Conservation (phyloP, 2,329 filamentous ascomycete species). For the Trichoderma sp. region DNA sequence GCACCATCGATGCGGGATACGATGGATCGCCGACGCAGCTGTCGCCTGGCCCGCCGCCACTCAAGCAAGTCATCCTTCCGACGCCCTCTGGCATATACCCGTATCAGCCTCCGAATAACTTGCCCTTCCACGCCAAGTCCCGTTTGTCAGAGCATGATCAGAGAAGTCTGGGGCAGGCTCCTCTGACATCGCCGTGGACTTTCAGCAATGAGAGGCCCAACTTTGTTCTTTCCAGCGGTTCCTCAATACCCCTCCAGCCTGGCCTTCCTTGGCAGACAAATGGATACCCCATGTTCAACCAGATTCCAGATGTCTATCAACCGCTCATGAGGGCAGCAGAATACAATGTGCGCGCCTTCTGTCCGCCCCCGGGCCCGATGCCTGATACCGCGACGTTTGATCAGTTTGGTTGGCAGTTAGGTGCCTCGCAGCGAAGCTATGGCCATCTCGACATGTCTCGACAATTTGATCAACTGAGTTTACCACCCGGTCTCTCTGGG, state of each 20-base stretch:
- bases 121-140: conserved; percentile 15
- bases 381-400: conserved; percentile 33
- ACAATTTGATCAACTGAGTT: not conserved
- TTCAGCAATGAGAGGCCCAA: not conserved
- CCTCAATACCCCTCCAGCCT: not conserved
- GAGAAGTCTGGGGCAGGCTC: not conserved
- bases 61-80: conserved; percentile 80
- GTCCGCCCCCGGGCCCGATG: conserved; percentile 35
- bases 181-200: conserved; percentile 12
- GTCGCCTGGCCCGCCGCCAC: conserved; percentile 68
- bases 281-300: conserved; percentile 19
- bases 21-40: conserved; percentile 77
- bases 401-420: conserved; percentile 22
- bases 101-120: conserved; percentile 19
- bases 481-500: not conserved
- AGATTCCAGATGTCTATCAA: conserved; percentile 29
- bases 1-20: conserved; percentile 88
- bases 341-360: conserved; percentile 39
- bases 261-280: conserved; percentile 7
- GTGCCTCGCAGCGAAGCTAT: conserved; percentile 18
- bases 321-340: conserved; percentile 37
- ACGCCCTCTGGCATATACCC: conserved; percentile 34
- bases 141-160: not conserved
- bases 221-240: conserved; percentile 5
- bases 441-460: conserved; percentile 3